Evolutionary conservation across 139 green algal genomes (phyloP).

Genomic region (Picochlorum sp.): DNA sequence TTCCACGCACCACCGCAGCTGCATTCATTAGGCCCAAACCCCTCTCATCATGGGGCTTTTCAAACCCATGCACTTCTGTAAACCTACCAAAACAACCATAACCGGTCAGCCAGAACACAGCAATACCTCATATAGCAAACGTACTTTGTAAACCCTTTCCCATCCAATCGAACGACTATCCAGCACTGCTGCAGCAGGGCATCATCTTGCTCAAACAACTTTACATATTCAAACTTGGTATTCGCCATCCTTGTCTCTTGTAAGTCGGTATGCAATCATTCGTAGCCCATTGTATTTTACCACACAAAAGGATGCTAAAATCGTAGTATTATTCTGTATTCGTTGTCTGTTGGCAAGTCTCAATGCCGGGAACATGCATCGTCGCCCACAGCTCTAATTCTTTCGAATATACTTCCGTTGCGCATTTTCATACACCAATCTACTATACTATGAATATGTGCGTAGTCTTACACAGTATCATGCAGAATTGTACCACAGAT

Average conservation of each 20-base stretch:
- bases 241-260: constrained; percentile 45
- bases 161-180: constrained; percentile 79
- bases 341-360: no score
- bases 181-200: constrained; percentile 66
- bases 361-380: no score
- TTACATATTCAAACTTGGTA: constrained; percentile 75
- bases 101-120: not conserved
- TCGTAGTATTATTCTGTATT: no score
- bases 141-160: constrained; percentile 84
- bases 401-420: no score
- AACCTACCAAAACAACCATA: constrained; percentile 48
- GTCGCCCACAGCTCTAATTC: no score
- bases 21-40: constrained; percentile 74
- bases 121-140: not conserved
- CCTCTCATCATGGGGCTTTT: constrained; percentile 74
- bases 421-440: no score
- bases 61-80: constrained; percentile 60
- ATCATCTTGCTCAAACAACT: constrained; percentile 67
- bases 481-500: no score
- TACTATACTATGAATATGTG: no score
- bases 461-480: no score
- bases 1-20: constrained; percentile 35
- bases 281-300: no score
- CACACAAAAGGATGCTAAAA: no score
- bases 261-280: no score